Base-by-base conservation (phyloP, 2,329 filamentous ascomycete genomes). In the Botrytis deweyae region DNA sequence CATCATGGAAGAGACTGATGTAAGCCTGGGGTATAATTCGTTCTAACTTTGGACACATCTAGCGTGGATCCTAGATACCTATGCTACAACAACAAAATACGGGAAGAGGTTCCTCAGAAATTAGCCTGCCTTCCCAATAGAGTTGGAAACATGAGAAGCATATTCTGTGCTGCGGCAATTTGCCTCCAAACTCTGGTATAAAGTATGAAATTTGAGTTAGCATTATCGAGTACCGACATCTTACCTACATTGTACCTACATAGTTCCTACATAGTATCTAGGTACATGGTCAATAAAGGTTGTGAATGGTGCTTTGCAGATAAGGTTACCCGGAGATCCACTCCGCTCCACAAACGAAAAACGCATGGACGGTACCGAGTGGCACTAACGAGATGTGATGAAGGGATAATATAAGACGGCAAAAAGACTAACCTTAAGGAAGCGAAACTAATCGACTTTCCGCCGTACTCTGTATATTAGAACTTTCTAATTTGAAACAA, bases 321-420 rank as follows among this genome's bases (percentile, higher is more conserved):
- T 55, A 52, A 55, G 65, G 46, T 29, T 68, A 68, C 52, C n/a
- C 52, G n/a, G 52, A 2, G n/a, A 29, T 58, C 52, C 52, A 58
- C 52, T 55, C 52, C n/a, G 52, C n/a, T 68, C 49, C 36, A 58
- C 36, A 42, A 40, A 68, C 65, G 36, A 68, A 58, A 58, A 29
- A 55, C 46, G 46, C 65, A 68, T 68, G 36, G 65, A 58, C 65
- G 49, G 25, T 67, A n/a, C 16, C 25, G 65, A 52, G 22, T 40
- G 25, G 33, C 36, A 55, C 65, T 67, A 55, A 25, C 33, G 14
- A 67, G 65, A 68, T 68, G 36, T 6, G 65, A 68, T 68, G 65
- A 40, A 68, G 36, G 46, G 65, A 68, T 58, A 58, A 58, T 29
- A 66, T 49, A 29, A 44, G 42, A 46, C 42, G 42, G 18, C 29